phyloP scores from a whole-genome alignment of 2,329 filamentous ascomycete genomes.

The Zasmidium angulare region DNA sequence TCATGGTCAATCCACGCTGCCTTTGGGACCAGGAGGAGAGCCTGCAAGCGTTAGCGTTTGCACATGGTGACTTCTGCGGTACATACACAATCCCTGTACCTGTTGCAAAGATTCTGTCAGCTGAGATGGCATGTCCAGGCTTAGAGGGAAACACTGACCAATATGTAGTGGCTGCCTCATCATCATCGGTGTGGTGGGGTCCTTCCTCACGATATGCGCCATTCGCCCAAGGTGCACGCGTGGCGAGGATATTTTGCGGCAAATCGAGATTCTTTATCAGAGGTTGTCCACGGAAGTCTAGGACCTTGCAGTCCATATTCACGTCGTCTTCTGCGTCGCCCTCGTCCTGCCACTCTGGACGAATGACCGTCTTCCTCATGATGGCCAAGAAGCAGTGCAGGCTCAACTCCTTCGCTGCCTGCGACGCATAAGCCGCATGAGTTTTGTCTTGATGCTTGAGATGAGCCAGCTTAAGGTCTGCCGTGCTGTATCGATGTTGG shows the following conservation, averaged over 20 bases:
- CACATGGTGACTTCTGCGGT: not conserved
- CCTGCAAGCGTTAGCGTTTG: not conserved
- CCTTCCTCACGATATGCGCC: not conserved
- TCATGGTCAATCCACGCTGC: not conserved
- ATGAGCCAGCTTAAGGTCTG: no score
- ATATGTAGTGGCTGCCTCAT: not conserved
- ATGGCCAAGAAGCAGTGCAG: no score
- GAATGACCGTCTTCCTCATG: no score
- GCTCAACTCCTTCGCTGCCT: no score
- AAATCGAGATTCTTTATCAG: constrained; percentile 24
- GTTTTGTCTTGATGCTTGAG: no score
- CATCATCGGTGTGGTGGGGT: not conserved
- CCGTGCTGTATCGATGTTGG: no score
- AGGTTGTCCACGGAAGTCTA: constrained; percentile 15
- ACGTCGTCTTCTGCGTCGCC: no score
- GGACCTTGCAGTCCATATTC: no score
- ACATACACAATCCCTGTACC: not conserved
- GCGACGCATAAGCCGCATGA: no score
- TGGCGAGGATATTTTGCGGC: not conserved
- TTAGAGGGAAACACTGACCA: not conserved
- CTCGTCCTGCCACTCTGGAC: no score
- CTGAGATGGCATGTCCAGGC: not conserved
- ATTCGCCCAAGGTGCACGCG: not conserved
- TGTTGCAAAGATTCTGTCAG: not conserved
- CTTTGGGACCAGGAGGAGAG: not conserved